Evolutionary conservation across 306 rosid species (phyloP).

Genomic region (Oxytropis ochrocephala): DNA sequence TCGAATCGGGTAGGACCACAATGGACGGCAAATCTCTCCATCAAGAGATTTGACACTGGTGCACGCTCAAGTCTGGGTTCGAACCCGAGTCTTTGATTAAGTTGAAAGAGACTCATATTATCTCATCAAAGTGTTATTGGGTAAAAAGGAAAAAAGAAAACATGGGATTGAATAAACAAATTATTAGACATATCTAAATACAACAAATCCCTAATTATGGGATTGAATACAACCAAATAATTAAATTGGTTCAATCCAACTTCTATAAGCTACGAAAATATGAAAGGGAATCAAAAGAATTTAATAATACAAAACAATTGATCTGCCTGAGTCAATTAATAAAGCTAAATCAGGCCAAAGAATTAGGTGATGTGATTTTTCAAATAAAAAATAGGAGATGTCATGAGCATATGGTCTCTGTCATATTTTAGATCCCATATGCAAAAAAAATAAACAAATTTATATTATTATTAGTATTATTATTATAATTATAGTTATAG

Average conservation of each 20-base stretch:
- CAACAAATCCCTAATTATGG: constrained; percentile 5
- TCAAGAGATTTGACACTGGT: too few relatives aligned
- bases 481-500: too few relatives aligned
- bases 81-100: too few relatives aligned
- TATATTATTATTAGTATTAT: neutral
- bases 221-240: neutral
- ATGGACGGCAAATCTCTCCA: too few relatives aligned
- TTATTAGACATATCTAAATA: neutral
- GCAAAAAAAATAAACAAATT: constrained; percentile 6
- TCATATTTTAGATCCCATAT: constrained; percentile 3
- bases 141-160: too few relatives aligned
- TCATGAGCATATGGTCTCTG: constrained; percentile 15
- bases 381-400: constrained; percentile 1
- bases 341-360: constrained; percentile 24
- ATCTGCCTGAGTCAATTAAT: constrained; percentile 15
- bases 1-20: too few relatives aligned
- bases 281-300: neutral
- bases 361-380: constrained; percentile 13
- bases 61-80: too few relatives aligned
- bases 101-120: too few relatives aligned
- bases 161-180: too few relatives aligned
- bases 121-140: too few relatives aligned
- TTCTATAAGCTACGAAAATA: neutral
- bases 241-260: neutral
- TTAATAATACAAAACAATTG: constrained; percentile 13